phyloP scores from a whole-genome alignment of 1,284 basidiomycete genomes.

The Heterobasidion parviporum region DNA sequence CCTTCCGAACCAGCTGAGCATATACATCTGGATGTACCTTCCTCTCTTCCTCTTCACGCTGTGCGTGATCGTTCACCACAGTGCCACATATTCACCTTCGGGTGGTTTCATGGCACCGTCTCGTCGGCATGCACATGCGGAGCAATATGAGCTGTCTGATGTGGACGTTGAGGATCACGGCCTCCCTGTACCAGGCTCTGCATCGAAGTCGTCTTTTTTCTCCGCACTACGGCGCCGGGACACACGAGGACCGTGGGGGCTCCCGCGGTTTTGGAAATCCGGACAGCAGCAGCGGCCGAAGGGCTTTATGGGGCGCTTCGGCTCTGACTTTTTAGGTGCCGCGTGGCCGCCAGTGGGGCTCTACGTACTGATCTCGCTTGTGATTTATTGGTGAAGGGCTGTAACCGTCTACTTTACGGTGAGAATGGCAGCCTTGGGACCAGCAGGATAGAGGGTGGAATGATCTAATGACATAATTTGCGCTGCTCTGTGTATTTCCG shows the following conservation, averaged over 20 bases:
- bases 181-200: no score
- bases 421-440: no score
- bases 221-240: no score
- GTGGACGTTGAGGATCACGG: not conserved
- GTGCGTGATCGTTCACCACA: conserved; percentile 18
- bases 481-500: no score
- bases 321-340: conserved; percentile 23
- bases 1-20: conserved; percentile 49
- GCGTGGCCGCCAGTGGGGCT: conserved; percentile 27
- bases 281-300: conserved; percentile 6
- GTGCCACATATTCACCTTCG: conserved; percentile 12
- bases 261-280: conserved; percentile 1
- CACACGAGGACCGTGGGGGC: not conserved
- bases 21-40: conserved; percentile 44
- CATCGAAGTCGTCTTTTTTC: no score
- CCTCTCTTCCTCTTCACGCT: conserved; percentile 33
- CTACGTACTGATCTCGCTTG: conserved; percentile 19
- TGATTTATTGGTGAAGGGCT: conserved; percentile 13
- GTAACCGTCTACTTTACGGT: no score
- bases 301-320: conserved; percentile 20
- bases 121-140: not conserved
- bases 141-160: not conserved
- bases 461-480: no score
- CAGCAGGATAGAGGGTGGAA: no score
- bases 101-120: conserved; percentile 4